Evolutionary conservation across 306 rosid genomes (phyloP), one percentile per base, ranked within the genome.

Genomic region (Vigna nakashimae): DNA sequence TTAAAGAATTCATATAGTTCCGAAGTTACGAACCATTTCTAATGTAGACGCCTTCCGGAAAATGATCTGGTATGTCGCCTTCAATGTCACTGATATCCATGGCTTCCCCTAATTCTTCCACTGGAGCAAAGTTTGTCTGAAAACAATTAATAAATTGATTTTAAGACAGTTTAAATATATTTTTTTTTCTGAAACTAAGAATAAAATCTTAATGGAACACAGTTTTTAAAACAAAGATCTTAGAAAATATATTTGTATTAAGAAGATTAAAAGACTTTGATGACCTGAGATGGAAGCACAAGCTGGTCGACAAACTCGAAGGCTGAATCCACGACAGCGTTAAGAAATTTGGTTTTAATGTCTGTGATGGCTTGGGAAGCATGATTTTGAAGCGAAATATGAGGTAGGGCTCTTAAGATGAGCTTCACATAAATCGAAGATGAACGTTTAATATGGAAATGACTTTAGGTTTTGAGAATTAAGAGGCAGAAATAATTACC

Each of bases 271-370:
- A 24, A 24, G 3, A 24, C 3, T 24, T 24, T 24, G 28, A 24
- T 24, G 40, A 83, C 89, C 89, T 87, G 90, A 78, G 89, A 84
- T 49, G 91, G 88, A 50, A 82, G 87, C 73, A 82, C 57, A 1
- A 84, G 84, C 57, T 78, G 87, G 72, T 89, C 84, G 3, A 75
- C 58, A 65, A 84, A 80, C 74, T 84, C 87, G 20, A 82, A 91
- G 6, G 85, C 74, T 0, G 82, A 84, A 77, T 86, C 90, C 9
- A 91, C 91, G 32, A 91, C 71, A 8, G 76, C 86, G 15, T 89
- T 89, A 69, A 87, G 15, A 55, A 86, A 7, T 60, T 72, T 81
- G 6, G 56, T 34, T 8, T 73, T 78, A 13, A 77, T 11, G 53
- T 13, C 52, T 46, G 50, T 57, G 22, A 89, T 60, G 43, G 55